These are phyloP conservation scores for Brettanomyces anomalus DNA, from an alignment of 805 yeast genomes.

Conservation along the genomic window DNA sequence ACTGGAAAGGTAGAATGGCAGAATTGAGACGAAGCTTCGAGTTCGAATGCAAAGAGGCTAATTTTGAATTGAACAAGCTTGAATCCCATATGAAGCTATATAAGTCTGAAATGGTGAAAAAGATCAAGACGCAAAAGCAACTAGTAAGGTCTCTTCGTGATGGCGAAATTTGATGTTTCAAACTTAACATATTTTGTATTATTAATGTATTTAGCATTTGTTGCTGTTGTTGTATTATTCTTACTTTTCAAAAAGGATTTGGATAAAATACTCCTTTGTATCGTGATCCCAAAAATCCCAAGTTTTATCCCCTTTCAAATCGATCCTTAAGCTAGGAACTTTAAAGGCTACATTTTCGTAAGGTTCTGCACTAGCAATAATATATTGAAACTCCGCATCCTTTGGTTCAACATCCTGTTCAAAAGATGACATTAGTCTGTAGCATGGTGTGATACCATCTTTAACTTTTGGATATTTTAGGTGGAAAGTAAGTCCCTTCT, in stretches of 20 bases:
- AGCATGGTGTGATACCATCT: constrained; percentile 44
- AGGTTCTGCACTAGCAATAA: constrained; percentile 83
- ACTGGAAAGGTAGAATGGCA: constrained; percentile 25
- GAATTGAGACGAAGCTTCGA: constrained; percentile 36
- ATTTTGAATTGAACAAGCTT: constrained; percentile 43
- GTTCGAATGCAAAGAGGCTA: constrained; percentile 43
- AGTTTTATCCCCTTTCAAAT: constrained; percentile 30
- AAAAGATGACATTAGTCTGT: constrained; percentile 67
- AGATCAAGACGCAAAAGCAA: constrained; percentile 8
- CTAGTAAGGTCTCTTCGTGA: background rate
- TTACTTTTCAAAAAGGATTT: constrained; percentile 34
- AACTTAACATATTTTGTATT: background rate
- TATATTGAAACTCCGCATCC: constrained; percentile 51
- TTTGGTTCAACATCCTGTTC: constrained; percentile 45
- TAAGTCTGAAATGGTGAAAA: constrained; percentile 39
- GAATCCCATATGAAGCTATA: constrained; percentile 48
- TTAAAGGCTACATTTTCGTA: constrained; percentile 75
- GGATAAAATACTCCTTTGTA: constrained; percentile 58
- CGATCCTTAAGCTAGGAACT: constrained; percentile 54
- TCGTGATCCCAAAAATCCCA: constrained; percentile 76
- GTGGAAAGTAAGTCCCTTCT: constrained; percentile 58
- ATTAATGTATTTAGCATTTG: background rate
- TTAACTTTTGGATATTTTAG: constrained; percentile 45
- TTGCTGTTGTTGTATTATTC: background rate
- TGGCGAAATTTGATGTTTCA: background rate